A percentile compares a stretch with the other conserved stretches of the same genome.
Evolutionary conservation across 331 rosid genomes (phyloP).

Genomic region (Saraca asoca): DNA sequence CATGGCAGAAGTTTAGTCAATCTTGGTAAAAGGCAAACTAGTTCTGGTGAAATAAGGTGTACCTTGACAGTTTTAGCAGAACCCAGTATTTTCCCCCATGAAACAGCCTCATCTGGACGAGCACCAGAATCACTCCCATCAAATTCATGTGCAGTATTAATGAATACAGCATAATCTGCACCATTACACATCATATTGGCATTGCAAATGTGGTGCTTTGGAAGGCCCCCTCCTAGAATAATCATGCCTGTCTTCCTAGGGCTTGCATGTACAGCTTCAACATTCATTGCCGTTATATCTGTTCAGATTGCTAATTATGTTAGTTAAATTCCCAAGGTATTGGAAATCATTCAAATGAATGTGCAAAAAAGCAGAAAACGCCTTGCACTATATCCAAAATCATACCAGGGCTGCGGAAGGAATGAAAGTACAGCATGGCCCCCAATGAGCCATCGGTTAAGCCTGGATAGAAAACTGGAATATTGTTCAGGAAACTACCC

Average conservation of each 20-base stretch:
- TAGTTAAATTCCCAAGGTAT: constrained; percentile 2
- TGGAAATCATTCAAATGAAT: background rate
- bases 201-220: constrained; percentile 97
- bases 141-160: constrained; percentile 90
- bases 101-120: constrained; percentile 89
- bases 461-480: constrained; percentile 89
- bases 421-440: constrained; percentile 89
- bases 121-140: constrained; percentile 99
- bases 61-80: constrained; percentile 93
- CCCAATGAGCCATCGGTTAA: constrained; percentile 94
- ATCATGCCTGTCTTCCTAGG: constrained; percentile 94
- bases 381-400: constrained; percentile 84
- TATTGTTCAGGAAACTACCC: constrained; percentile 62
- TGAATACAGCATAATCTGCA: constrained; percentile 86
- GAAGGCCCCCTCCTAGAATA: constrained; percentile 89
- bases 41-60: background rate
- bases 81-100: constrained; percentile 85
- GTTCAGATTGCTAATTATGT: constrained; percentile 42
- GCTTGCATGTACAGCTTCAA: constrained; percentile 85
- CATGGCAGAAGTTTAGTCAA: constrained; percentile 3
- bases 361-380: constrained; percentile 27
- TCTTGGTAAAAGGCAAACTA: constrained; percentile 7
- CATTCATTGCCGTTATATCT: constrained; percentile 88
- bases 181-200: constrained; percentile 99
- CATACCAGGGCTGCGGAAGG: constrained; percentile 79